These are phyloP conservation scores for Penicillium freii DNA, from an alignment of 2,329 filamentous ascomycete species.

Conservation along the genomic window DNA sequence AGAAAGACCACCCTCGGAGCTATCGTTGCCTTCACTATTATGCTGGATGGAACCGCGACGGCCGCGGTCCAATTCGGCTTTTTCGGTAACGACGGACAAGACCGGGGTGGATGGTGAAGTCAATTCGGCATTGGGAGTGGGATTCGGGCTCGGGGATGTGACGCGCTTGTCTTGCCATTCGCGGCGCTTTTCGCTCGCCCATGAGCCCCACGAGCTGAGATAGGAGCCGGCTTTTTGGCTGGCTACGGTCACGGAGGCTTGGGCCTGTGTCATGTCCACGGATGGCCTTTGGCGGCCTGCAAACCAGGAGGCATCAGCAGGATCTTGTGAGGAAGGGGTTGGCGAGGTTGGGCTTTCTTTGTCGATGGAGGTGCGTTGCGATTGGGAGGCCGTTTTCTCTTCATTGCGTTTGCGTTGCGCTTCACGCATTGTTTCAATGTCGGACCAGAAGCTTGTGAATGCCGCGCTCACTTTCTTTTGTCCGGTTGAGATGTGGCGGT, in stretches of 20 bases:
- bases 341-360: conserved; percentile 25
- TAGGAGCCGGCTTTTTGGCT: conserved; percentile 60
- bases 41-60: conserved; percentile 31
- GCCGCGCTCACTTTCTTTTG: conserved; percentile 83
- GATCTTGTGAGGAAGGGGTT: conserved; percentile 22
- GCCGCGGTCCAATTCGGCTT: conserved; percentile 29
- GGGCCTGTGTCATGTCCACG: conserved; percentile 54
- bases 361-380: conserved; percentile 33
- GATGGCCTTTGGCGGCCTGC: conserved; percentile 33
- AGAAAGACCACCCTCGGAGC: conserved; percentile 19
- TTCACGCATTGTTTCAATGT: conserved; percentile 80
- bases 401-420: conserved; percentile 59
- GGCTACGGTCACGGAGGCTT: conserved; percentile 55
- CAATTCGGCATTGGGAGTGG: background rate
- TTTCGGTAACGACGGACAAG: conserved; percentile 26
- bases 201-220: conserved; percentile 61
- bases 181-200: conserved; percentile 53
- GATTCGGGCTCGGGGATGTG: conserved; percentile 19
- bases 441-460: conserved; percentile 84
- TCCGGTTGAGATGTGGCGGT: conserved; percentile 84
- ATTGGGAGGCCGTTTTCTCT: conserved; percentile 29
- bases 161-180: conserved; percentile 46
- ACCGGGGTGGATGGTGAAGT: conserved; percentile 24
- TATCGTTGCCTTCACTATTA: conserved; percentile 28
- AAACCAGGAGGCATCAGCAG: conserved; percentile 27